A percentile compares a stretch with the other conserved stretches of the same genome.
phyloP scores from a whole-genome alignment of 768 basidiomycete genomes.

The Tricholoma sp. region DNA sequence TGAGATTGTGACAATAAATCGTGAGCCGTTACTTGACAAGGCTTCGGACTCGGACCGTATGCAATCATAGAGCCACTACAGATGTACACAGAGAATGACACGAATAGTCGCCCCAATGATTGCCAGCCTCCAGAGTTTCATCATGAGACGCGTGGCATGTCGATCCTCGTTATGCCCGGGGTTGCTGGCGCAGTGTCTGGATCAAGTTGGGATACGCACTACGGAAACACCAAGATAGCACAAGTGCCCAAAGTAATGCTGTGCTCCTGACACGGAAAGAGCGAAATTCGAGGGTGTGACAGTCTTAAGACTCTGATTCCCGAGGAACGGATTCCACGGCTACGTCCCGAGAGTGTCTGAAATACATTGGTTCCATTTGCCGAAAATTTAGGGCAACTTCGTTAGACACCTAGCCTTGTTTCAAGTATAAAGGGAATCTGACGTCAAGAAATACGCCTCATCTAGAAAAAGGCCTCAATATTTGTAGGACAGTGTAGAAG shows the following conservation, averaged over 20 bases:
- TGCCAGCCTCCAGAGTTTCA: background rate
- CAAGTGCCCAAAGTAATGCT: background rate
- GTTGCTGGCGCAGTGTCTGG: background rate
- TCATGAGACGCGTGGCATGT: background rate
- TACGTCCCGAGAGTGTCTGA: background rate
- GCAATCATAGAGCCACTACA: background rate
- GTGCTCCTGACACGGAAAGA: slow-evolving; percentile 7
- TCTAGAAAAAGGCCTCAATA: background rate
- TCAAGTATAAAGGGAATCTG: background rate
- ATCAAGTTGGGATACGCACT: background rate
- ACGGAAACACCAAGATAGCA: background rate
- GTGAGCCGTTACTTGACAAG: background rate
- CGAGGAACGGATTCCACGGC: background rate
- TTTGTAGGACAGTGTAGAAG: background rate
- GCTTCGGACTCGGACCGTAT: background rate
- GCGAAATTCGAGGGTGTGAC: slow-evolving; percentile 6
- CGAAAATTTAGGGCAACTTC: slow-evolving; percentile 9
- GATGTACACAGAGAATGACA: background rate
- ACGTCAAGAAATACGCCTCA: background rate
- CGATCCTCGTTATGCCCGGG: background rate
- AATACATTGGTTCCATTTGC: slow-evolving; percentile 1
- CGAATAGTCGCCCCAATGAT: background rate
- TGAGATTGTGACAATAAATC: background rate
- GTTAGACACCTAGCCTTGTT: slow-evolving; percentile 4
- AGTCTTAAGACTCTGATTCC: background rate